Evolutionary conservation across 257 asterid genomes (phyloP).

Genomic region (Craterostigma plantagineum): DNA sequence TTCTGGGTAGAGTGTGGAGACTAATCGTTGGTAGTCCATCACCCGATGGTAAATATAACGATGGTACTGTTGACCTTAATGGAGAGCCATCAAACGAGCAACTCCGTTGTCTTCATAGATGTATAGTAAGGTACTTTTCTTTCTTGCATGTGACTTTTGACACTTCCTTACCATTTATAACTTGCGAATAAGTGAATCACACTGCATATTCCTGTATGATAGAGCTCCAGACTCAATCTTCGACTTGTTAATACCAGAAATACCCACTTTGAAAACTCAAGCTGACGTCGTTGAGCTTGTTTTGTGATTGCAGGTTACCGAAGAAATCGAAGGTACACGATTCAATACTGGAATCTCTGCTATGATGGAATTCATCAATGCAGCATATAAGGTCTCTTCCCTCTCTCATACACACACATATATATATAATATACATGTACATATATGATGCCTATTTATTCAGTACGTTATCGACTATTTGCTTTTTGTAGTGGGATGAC

Average conservation of each 20-base stretch:
- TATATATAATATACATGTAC: no score
- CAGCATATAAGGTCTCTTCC: slow-evolving; percentile 84
- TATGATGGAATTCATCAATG: slow-evolving; percentile 95
- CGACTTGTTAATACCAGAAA: no score
- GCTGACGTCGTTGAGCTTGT: not conserved
- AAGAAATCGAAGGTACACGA: slow-evolving; percentile 87
- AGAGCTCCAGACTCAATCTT: no score
- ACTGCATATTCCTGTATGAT: no score
- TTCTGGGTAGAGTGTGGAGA: slow-evolving; percentile 87
- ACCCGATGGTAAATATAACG: slow-evolving; percentile 43
- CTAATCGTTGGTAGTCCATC: slow-evolving; percentile 70
- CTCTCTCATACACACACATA: not conserved
- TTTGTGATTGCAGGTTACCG: slow-evolving; percentile 36
- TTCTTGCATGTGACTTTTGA: not conserved
- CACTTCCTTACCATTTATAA: no score
- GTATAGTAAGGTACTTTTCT: slow-evolving; percentile 54
- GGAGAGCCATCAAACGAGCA: slow-evolving; percentile 72
- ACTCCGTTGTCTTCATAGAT: slow-evolving; percentile 64
- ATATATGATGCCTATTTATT: no score
- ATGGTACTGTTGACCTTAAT: slow-evolving; percentile 39
- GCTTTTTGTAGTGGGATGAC: slow-evolving; percentile 64
- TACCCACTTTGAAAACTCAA: no score
- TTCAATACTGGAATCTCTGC: slow-evolving; percentile 98
- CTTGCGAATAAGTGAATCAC: no score
- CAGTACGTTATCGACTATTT: slow-evolving; percentile 6